Evolutionary conservation across 2,329 filamentous ascomycete genomes (phyloP).

Genomic region (Talaromyces piceae): DNA sequence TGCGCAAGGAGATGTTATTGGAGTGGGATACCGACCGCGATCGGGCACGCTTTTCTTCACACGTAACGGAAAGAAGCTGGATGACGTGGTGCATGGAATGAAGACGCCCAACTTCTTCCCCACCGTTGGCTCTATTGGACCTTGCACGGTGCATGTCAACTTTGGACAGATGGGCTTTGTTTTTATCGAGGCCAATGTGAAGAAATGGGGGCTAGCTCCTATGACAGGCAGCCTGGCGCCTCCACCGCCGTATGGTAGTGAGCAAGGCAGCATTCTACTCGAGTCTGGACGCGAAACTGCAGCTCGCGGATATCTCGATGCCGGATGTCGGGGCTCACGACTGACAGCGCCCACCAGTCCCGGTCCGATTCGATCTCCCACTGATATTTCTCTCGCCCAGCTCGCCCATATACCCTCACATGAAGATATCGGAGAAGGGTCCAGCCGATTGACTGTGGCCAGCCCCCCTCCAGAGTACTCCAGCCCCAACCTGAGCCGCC

Average conservation of each 20-base stretch:
- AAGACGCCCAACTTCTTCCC: constrained; percentile 98
- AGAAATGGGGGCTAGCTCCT: constrained; percentile 97
- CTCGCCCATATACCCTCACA: constrained; percentile 63
- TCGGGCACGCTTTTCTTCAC: constrained; percentile 97
- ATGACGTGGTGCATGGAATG: constrained; percentile 86
- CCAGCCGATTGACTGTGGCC: constrained; percentile 42
- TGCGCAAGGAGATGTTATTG: constrained; percentile 91
- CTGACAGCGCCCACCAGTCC: constrained; percentile 70
- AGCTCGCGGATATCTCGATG: constrained; percentile 40
- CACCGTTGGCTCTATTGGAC: constrained; percentile 90
- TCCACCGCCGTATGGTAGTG: constrained; percentile 91
- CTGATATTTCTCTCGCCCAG: constrained; percentile 89
- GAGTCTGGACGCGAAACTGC: constrained; percentile 65
- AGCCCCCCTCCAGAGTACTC: constrained; percentile 45
- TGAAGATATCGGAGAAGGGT: constrained; percentile 65
- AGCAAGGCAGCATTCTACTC: constrained; percentile 91
- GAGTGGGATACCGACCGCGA: constrained; percentile 87
- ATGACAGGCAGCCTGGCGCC: constrained; percentile 93
- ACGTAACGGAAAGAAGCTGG: constrained; percentile 92
- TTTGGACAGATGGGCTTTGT: constrained; percentile 97
- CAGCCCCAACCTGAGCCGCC: constrained; percentile 47
- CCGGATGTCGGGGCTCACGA: constrained; percentile 71
- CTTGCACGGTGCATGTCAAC: constrained; percentile 89
- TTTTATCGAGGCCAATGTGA: constrained; percentile 98
- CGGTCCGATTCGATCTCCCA: constrained; percentile 82